Evolutionary conservation across 495 filamentous ascomycete genomes (phyloP), one percentile per base, ranked within the genome.

Genomic region (Xylaria bambusicola): DNA sequence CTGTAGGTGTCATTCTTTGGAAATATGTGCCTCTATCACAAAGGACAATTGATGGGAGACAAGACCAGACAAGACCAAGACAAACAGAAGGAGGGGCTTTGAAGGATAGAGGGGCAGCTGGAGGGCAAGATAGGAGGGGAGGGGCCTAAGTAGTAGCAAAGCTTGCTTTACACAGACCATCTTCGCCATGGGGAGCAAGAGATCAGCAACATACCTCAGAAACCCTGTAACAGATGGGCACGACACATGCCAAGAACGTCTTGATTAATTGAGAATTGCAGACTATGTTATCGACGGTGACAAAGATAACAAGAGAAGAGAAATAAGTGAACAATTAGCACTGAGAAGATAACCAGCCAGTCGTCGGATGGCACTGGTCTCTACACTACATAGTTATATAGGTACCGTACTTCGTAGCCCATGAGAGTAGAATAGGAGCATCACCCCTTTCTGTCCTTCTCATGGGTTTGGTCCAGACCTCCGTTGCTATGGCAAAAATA

Each of bases 181-280:
- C 54, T 36, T 48, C 17, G 27, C 26, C 17, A 13, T 13, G 52
- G 17, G n/a, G 31, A 50, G 24, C 1, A 41, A 58, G 24, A 29
- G 56, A 58, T 58, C 46, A 36, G 36, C 56, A 44, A 51, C 46
- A 17, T 58, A 58, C 56, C 55, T 58, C 45, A 41, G 13, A 15
- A 40, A 58, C 23, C 20, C 40, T 48, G 54, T 35, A 26, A 50
- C 20, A 40, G 35, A 50, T 53, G 26, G n/a, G 41, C 29, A 7
- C 6, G 33, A 6, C 4, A 38, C 15, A 23, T 20, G 20, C 38
- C 12, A 24, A 26, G n/a, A 17, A 36, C 15, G 13, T 35, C 26
- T 52, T 9, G 20, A 38, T 29, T 18, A 52, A 33, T 33, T 6
- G 31, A 33, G 31, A 33, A 6, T 5, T 5, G 31, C 5, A 5